Conservation (phyloP, 2,329 filamentous ascomycete species). For the Albophoma yamanashiensis region DNA sequence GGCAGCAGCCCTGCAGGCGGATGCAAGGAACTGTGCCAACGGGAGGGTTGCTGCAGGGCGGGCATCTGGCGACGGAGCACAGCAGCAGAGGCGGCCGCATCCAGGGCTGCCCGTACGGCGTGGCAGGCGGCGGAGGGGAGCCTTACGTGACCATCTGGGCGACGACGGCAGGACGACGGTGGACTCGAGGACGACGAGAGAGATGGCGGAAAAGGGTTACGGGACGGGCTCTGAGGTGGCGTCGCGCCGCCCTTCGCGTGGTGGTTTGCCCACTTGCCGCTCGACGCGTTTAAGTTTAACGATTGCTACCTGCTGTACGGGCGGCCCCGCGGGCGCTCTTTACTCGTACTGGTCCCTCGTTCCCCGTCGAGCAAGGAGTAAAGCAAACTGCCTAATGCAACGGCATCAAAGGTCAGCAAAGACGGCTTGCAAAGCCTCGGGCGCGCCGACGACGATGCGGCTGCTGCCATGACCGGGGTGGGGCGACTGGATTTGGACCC, state of each 20-base stretch:
- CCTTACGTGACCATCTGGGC: neutral
- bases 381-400: neutral
- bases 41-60: neutral
- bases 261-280: neutral
- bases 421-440: neutral
- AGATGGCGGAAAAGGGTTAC: neutral
- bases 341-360: no score
- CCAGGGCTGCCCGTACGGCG: conserved; percentile 3
- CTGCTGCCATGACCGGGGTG: neutral
- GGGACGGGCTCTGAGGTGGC: neutral
- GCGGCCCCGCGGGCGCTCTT: neutral
- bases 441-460: neutral
- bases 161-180: neutral
- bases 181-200: neutral
- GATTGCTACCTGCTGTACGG: neutral
- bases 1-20: conserved; percentile 10
- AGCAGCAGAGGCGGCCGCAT: neutral
- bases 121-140: neutral
- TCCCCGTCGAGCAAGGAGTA: neutral
- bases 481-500: neutral
- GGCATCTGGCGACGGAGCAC: neutral
- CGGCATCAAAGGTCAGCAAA: neutral
- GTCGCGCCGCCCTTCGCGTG: neutral
- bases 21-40: conserved; percentile 8
- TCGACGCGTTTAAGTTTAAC: neutral